Percentiles rank a stretch among this genome's conserved stretches.
Evolutionary conservation across 306 rosid species (phyloP).

Genomic region (Malus sylvestris): DNA sequence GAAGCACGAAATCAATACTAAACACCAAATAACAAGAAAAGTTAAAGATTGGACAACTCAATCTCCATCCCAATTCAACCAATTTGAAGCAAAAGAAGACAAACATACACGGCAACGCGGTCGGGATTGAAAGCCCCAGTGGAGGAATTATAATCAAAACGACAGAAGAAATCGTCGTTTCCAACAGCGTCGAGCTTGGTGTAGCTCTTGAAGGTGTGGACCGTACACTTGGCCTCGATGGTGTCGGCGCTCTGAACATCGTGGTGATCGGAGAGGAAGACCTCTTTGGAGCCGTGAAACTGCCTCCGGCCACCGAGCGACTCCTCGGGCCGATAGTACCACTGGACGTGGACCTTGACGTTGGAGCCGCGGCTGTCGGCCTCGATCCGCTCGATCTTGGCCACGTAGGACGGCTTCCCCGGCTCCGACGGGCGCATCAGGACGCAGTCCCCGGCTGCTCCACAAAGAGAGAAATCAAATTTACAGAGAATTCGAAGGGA

Average conservation of each 20-base stretch:
- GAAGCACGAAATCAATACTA: background rate
- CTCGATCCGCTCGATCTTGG: slow-evolving; percentile 89
- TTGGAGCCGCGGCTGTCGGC: slow-evolving; percentile 89
- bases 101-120: slow-evolving; percentile 87
- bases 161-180: slow-evolving; percentile 95
- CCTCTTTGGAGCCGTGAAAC: slow-evolving; percentile 94
- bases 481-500: background rate
- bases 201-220: slow-evolving; percentile 82
- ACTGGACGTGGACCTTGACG: slow-evolving; percentile 81
- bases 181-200: slow-evolving; percentile 97
- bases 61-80: background rate
- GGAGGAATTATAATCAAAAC: slow-evolving; percentile 89
- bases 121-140: slow-evolving; percentile 95
- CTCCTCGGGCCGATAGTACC: slow-evolving; percentile 99
- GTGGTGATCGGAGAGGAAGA: slow-evolving; percentile 86
- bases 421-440: slow-evolving; percentile 86
- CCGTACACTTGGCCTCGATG: slow-evolving; percentile 87
- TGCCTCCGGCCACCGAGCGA: slow-evolving; percentile 97
- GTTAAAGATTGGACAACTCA: background rate
- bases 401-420: slow-evolving; percentile 83
- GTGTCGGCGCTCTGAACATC: slow-evolving; percentile 93
- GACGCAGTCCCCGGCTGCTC: slow-evolving; percentile 79
- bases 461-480: background rate
- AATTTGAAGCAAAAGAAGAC: background rate
- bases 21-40: background rate